Conservation (phyloP, 768 basidiomycete genomes). For the Rhizopogon vulgaris region DNA sequence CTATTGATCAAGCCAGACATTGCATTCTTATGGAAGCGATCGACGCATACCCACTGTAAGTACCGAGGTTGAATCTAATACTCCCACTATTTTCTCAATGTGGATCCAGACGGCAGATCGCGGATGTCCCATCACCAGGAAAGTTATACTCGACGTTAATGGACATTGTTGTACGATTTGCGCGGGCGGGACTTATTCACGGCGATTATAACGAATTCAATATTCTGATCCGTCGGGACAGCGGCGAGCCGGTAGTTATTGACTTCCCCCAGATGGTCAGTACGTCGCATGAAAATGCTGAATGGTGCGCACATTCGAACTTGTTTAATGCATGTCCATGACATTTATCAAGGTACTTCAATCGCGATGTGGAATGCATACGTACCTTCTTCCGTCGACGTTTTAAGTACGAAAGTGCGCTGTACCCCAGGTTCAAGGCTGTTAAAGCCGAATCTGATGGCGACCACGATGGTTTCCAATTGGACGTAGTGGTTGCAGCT, state of each 20-base stretch:
- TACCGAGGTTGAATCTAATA: not conserved
- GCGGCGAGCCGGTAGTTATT: constrained; percentile 80
- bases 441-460: constrained; percentile 22
- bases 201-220: constrained; percentile 99
- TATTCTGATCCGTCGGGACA: constrained; percentile 80
- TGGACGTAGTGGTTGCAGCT: constrained; percentile 91
- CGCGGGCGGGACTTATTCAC: constrained; percentile 92
- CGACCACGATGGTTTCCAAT: constrained; percentile 52
- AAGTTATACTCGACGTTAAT: constrained; percentile 88
- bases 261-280: constrained; percentile 99
- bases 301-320: constrained; percentile 56
- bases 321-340: constrained; percentile 10
- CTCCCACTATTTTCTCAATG: not conserved
- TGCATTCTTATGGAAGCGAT: constrained; percentile 95
- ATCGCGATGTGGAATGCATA: constrained; percentile 96
- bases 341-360: constrained; percentile 78
- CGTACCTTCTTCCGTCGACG: constrained; percentile 85
- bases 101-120: constrained; percentile 70
- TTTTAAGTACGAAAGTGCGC: constrained; percentile 85
- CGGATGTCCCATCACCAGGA: constrained; percentile 78
- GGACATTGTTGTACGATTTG: constrained; percentile 94
- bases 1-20: constrained; percentile 92
- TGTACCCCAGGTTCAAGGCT: constrained; percentile 80
- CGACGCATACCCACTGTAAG: constrained; percentile 90
- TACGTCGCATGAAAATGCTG: constrained; percentile 93